A percentile compares a stretch with the other conserved stretches of the same genome.
Evolutionary conservation across 495 filamentous ascomycete genomes (phyloP).

Genomic region (Filosporella fistucella): DNA sequence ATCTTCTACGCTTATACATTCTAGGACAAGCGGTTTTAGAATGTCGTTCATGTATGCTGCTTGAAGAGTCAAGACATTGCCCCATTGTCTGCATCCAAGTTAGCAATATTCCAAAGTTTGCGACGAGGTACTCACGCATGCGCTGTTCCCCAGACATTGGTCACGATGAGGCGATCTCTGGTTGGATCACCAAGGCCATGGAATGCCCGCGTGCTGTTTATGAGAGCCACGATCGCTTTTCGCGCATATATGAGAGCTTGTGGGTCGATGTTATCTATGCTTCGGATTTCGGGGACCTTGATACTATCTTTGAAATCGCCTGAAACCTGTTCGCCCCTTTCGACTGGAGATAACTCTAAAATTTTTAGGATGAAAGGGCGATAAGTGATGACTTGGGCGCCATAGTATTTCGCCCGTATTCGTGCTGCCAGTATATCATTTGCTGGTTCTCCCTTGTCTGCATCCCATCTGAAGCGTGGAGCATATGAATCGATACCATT

Average conservation of each 20-base stretch:
- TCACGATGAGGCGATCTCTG: constrained; percentile 69
- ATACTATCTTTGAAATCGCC: constrained; percentile 20
- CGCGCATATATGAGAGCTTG: constrained; percentile 47
- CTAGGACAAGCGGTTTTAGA: constrained; percentile 54
- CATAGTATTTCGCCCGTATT: constrained; percentile 90
- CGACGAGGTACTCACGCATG: constrained; percentile 74
- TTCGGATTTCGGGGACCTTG: constrained; percentile 27
- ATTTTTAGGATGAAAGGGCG: constrained; percentile 71
- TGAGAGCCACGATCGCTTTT: constrained; percentile 64
- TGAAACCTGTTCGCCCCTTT: constrained; percentile 24
- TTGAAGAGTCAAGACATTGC: constrained; percentile 84
- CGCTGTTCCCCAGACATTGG: constrained; percentile 91
- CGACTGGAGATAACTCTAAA: constrained; percentile 38
- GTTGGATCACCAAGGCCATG: constrained; percentile 54
- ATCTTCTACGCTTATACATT: constrained; percentile 42
- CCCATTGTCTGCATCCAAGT: constrained; percentile 74
- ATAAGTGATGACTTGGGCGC: constrained; percentile 84
- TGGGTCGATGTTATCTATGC: constrained; percentile 33
- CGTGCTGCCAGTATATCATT: constrained; percentile 77
- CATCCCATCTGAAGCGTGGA: constrained; percentile 51
- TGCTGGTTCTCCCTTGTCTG: constrained; percentile 59
- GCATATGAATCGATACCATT: constrained; percentile 34
- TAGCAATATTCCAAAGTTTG: constrained; percentile 6
- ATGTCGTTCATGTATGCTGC: constrained; percentile 63
- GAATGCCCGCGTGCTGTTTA: constrained; percentile 83